These are phyloP conservation scores for Venturia pyrina DNA, from an alignment of 2,329 filamentous ascomycete species.

Conservation along the genomic window DNA sequence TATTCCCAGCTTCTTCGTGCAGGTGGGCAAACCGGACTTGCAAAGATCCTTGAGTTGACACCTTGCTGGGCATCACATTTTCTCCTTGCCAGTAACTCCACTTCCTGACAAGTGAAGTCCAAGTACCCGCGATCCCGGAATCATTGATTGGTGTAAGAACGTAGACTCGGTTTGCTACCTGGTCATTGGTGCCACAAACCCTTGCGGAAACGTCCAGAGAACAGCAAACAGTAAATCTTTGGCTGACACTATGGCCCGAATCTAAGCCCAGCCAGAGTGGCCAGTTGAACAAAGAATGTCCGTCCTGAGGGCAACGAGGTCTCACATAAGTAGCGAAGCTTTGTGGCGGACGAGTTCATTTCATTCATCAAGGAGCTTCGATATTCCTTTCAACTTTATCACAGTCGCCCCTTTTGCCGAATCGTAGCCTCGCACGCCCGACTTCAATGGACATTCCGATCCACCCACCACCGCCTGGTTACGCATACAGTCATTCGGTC, in stretches of 20 bases:
- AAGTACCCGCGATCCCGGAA: neutral
- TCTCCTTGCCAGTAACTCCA: neutral
- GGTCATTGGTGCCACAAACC: neutral
- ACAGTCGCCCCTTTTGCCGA: neutral
- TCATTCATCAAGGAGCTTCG: neutral
- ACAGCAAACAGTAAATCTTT: slow-evolving; percentile 1
- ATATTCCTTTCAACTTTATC: neutral
- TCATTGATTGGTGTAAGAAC: neutral
- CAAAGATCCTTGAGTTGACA: neutral
- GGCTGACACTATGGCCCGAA: neutral
- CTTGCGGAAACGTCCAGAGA: neutral
- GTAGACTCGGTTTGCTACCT: neutral
- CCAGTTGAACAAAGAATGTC: neutral
- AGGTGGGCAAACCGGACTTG: neutral
- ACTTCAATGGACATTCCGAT: neutral
- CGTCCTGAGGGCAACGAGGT: neutral
- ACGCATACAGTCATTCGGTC: neutral
- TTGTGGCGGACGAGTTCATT: neutral
- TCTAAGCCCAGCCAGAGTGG: neutral
- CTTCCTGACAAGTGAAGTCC: neutral
- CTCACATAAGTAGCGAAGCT: neutral
- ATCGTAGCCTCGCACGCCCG: neutral
- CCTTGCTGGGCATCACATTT: neutral
- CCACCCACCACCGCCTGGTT: neutral
- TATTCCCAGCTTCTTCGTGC: neutral